These are phyloP conservation scores for Guyanaporus albipodus DNA, from an alignment of 768 basidiomycete genomes.

Conservation along the genomic window DNA sequence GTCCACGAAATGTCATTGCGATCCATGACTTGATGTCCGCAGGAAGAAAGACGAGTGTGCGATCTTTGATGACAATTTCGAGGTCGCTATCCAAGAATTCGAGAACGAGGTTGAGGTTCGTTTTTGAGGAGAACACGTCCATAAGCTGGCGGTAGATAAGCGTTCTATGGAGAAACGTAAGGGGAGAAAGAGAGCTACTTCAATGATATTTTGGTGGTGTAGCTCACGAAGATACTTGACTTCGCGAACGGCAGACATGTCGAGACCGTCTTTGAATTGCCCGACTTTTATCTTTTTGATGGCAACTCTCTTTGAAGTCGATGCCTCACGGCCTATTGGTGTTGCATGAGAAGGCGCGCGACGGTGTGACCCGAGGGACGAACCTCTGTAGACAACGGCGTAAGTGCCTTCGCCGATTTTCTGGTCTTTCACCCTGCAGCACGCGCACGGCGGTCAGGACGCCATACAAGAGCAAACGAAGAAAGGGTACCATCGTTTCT, in stretches of 20 bases:
- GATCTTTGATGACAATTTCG: conserved; percentile 95
- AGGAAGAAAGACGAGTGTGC: conserved; percentile 85
- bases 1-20: conserved; percentile 94
- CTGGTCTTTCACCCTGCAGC: conserved; percentile 68
- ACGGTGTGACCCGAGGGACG: conserved; percentile 9
- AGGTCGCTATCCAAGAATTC: conserved; percentile 96
- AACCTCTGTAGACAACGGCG: conserved; percentile 92
- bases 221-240: conserved; percentile 96
- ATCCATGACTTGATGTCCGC: conserved; percentile 99
- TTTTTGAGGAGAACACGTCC: conserved; percentile 95
- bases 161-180: not conserved
- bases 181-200: conserved; percentile 43
- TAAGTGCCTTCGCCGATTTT: conserved; percentile 93
- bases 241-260: conserved; percentile 98
- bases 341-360: conserved; percentile 1
- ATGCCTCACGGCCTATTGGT: conserved; percentile 60
- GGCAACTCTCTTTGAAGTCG: conserved; percentile 81
- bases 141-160: conserved; percentile 59
- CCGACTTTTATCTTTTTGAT: conserved; percentile 99
- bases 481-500: conserved; percentile 56
- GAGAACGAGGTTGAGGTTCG: conserved; percentile 93
- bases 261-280: conserved; percentile 95
- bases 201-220: conserved; percentile 92
- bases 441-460: conserved; percentile 11
- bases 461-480: not conserved